Conservation (phyloP, 352 stramenopile species). For the Phytophthora multivora region DNA sequence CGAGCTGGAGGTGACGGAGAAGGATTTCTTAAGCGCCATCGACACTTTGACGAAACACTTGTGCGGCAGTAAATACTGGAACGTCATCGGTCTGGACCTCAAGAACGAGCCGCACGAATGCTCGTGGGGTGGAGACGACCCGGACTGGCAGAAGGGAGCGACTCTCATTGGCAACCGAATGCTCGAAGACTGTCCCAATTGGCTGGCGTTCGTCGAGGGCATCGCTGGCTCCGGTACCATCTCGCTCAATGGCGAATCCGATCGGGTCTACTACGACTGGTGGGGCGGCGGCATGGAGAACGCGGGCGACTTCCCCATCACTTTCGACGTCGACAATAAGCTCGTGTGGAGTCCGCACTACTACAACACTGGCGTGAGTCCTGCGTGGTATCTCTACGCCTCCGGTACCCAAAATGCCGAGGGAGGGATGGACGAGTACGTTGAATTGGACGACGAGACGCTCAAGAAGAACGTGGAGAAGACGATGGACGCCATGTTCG, state of each 20-base stretch:
- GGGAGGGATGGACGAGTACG: constrained; percentile 25
- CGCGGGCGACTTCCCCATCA: constrained; percentile 41
- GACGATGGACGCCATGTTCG: constrained; percentile 73
- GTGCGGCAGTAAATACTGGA: constrained; percentile 62
- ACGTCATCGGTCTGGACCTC: constrained; percentile 65
- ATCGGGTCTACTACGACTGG: constrained; percentile 61
- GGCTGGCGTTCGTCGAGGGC: constrained; percentile 72
- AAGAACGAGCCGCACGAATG: constrained; percentile 73
- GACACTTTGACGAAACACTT: constrained; percentile 64
- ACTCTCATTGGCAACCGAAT: constrained; percentile 64
- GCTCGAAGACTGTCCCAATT: constrained; percentile 64
- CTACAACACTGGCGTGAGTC: constrained; percentile 71
- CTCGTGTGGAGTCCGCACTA: constrained; percentile 75
- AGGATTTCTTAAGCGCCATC: constrained; percentile 56
- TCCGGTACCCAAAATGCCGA: constrained; percentile 30
- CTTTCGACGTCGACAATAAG: constrained; percentile 50
- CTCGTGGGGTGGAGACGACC: constrained; percentile 45
- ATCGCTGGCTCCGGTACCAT: constrained; percentile 47
- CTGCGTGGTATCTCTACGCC: constrained; percentile 64
- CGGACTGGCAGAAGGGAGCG: constrained; percentile 61
- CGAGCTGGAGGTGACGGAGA: constrained; percentile 49
- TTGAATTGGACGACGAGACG: constrained; percentile 52
- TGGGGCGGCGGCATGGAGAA: constrained; percentile 63
- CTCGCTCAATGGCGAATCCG: constrained; percentile 23
- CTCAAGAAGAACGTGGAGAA: constrained; percentile 54